Percentiles rank a stretch among this genome's conserved stretches.
phyloP scores from a whole-genome alignment of 495 filamentous ascomycete species.

The Lindgomyces ingoldianus region DNA sequence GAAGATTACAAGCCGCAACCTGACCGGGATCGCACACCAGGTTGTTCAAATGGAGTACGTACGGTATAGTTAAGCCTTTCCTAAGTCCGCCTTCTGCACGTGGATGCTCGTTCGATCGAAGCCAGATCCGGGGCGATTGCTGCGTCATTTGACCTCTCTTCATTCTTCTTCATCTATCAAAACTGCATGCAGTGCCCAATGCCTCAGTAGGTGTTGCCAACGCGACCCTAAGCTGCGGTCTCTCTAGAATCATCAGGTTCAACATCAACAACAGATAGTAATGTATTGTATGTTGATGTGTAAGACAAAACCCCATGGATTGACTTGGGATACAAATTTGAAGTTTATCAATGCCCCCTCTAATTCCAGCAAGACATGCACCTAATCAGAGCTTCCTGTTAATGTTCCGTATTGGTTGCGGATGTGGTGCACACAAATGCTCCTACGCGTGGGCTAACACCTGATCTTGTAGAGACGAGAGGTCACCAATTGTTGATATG shows the following conservation, averaged over 20 bases:
- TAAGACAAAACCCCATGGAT: no score
- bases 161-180: not conserved
- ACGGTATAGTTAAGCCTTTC: not conserved
- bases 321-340: no score
- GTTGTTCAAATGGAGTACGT: not conserved
- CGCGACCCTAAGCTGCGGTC: not conserved
- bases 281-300: no score
- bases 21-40: constrained; percentile 6
- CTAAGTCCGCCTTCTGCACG: not conserved
- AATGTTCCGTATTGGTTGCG: no score
- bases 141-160: not conserved
- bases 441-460: constrained; percentile 15
- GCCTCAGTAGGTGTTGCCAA: no score
- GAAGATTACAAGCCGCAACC: constrained; percentile 1
- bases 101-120: not conserved
- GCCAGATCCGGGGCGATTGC: not conserved
- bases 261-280: no score
- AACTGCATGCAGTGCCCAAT: no score
- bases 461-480: constrained; percentile 19
- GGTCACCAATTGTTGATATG: constrained; percentile 15
- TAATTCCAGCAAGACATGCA: no score
- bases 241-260: not conserved
- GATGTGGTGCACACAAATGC: no score
- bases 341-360: no score
- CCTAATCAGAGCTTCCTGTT: no score